Evolutionary conservation across 176 grass and related monocot genomes (phyloP).

Genomic region (Avena atlantica): DNA sequence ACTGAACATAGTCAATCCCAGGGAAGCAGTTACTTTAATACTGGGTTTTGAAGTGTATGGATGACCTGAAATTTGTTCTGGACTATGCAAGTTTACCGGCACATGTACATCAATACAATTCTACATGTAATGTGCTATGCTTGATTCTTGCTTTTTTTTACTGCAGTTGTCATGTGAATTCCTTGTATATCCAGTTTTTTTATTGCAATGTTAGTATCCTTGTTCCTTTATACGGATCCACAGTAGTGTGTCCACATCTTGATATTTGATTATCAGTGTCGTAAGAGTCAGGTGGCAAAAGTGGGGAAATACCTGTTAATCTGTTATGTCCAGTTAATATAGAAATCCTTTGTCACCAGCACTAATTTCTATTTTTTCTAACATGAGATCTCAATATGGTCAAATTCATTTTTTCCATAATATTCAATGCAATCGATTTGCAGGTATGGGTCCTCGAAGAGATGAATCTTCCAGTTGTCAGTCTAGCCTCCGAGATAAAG

Average conservation of each 20-base stretch:
- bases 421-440: conserved; percentile 6
- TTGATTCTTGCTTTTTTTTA: neutral
- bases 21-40: conserved; percentile 8
- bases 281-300: neutral
- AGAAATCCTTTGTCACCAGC: neutral
- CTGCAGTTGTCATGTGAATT: neutral
- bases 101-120: neutral
- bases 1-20: neutral
- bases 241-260: neutral
- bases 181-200: neutral
- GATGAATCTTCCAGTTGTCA: conserved; percentile 72
- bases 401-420: neutral
- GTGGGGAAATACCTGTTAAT: neutral
- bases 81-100: neutral
- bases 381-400: neutral
- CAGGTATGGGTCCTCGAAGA: conserved; percentile 91
- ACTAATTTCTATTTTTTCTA: neutral
- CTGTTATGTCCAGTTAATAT: neutral
- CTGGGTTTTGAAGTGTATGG: neutral
- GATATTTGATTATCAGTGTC: neutral
- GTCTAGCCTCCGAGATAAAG: conserved; percentile 43
- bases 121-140: neutral
- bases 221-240: neutral
- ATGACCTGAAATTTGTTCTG: neutral
- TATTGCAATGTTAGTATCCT: neutral